Conservation (phyloP, 2,329 filamentous ascomycete genomes). For the Ophiostoma fasciatum region DNA sequence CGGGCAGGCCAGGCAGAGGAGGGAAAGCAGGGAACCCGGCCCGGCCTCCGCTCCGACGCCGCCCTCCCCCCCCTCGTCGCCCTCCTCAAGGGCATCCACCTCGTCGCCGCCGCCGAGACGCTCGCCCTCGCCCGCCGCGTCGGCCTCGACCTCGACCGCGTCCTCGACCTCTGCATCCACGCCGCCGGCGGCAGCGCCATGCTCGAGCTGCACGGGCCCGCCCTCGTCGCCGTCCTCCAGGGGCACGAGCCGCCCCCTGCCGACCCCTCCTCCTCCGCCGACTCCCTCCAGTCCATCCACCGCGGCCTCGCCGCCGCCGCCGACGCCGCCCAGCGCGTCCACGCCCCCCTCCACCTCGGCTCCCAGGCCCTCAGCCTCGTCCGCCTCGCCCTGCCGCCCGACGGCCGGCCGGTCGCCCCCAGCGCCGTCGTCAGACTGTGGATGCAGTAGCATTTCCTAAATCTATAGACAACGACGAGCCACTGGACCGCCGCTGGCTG, state of each 20-base stretch:
- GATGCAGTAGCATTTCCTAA: no score
- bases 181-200: conserved; percentile 29
- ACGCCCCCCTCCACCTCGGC: conserved; percentile 26
- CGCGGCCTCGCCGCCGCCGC: conserved; percentile 22
- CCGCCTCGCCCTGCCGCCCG: conserved; percentile 17
- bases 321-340: conserved; percentile 27
- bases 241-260: conserved; percentile 9
- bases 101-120: conserved; percentile 27
- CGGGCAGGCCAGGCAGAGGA: no score
- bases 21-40: no score
- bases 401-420: conserved; percentile 13
- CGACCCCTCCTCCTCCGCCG: conserved; percentile 5
- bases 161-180: conserved; percentile 29
- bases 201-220: conserved; percentile 22
- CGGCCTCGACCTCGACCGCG: conserved; percentile 28
- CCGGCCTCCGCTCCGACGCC: no score
- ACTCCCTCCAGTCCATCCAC: conserved; percentile 18
- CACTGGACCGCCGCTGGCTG: no score
- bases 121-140: conserved; percentile 26
- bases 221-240: conserved; percentile 23
- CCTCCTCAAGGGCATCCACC: conserved; percentile 28
- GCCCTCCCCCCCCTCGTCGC: conserved; percentile 19
- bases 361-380: conserved; percentile 25
- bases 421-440: conserved; percentile 16
- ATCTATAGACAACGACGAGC: no score